Evolutionary conservation across 768 basidiomycete species (phyloP).

Genomic region (Lactarius deliciosus): DNA sequence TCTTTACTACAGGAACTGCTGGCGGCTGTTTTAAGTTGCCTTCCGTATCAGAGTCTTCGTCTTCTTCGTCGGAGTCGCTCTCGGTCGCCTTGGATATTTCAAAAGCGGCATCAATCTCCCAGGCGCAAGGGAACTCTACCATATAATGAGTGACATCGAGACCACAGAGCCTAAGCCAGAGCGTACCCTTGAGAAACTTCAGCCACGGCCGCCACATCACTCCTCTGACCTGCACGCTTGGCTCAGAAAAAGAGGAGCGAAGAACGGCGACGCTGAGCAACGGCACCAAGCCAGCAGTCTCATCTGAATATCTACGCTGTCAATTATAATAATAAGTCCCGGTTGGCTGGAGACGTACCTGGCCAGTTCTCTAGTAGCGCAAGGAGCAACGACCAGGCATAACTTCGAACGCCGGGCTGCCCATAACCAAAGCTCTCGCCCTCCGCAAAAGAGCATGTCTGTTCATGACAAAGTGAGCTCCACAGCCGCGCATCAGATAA

Average conservation of each 20-base stretch:
- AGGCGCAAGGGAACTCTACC: slow-evolving; percentile 63
- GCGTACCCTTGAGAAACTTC: slow-evolving; percentile 67
- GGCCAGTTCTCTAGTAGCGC: slow-evolving; percentile 45
- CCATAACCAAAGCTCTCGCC: slow-evolving; percentile 54
- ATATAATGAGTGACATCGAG: background rate
- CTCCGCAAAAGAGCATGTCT: slow-evolving; percentile 44
- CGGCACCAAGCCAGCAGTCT: slow-evolving; percentile 39
- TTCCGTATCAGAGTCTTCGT: slow-evolving; percentile 37
- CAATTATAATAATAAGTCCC: background rate
- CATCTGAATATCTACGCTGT: slow-evolving; percentile 27
- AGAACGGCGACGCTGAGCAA: slow-evolving; percentile 58
- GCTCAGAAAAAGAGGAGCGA: slow-evolving; percentile 70
- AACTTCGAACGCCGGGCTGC: slow-evolving; percentile 72
- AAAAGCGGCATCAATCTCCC: slow-evolving; percentile 48
- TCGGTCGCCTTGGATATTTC: slow-evolving; percentile 35
- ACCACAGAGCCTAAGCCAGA: slow-evolving; percentile 10
- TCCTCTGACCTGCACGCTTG: slow-evolving; percentile 64
- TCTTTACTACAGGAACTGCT: background rate
- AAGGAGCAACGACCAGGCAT: slow-evolving; percentile 62
- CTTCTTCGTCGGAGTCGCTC: slow-evolving; percentile 40
- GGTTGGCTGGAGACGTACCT: slow-evolving; percentile 37
- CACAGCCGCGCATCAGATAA: slow-evolving; percentile 56
- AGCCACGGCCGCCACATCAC: slow-evolving; percentile 71
- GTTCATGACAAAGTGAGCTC: slow-evolving; percentile 53
- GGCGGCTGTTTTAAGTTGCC: slow-evolving; percentile 37